Percentiles rank a stretch among this genome's conserved stretches.
Conservation (phyloP, 805 yeast genomes). For the Debaryomyces maramus region DNA sequence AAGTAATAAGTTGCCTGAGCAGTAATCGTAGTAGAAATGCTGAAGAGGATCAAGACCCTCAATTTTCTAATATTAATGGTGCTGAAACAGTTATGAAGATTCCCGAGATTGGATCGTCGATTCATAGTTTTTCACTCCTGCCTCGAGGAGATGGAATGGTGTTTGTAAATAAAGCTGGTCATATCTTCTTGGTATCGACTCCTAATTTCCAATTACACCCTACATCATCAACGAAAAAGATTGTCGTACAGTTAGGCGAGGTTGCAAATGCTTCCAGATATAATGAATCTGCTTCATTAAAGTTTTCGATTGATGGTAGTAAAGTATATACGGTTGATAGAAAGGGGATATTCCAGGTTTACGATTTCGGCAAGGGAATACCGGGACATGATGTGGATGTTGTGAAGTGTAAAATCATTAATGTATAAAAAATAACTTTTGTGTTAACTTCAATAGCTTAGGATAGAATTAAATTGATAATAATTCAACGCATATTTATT, state of each 20-base stretch:
- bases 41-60: constrained; percentile 17
- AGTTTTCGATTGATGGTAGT: constrained; percentile 80
- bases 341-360: constrained; percentile 73
- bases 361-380: constrained; percentile 85
- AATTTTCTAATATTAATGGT: constrained; percentile 49
- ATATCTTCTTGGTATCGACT: constrained; percentile 65
- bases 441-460: too few relatives aligned
- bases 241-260: constrained; percentile 70
- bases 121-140: constrained; percentile 72
- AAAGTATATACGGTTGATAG: constrained; percentile 74
- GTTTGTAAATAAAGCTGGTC: constrained; percentile 75
- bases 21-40: constrained; percentile 19
- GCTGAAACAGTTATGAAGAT: constrained; percentile 48
- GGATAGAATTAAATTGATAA: too few relatives aligned
- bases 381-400: constrained; percentile 68
- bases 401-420: constrained; percentile 62
- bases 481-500: too few relatives aligned
- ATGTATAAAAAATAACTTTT: too few relatives aligned
- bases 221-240: constrained; percentile 32
- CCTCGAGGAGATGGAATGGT: constrained; percentile 89
- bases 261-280: constrained; percentile 73
- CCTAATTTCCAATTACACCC: constrained; percentile 41
- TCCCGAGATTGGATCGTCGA: constrained; percentile 78
- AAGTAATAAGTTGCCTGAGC: constrained; percentile 1
- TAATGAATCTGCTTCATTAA: constrained; percentile 74